Evolutionary conservation across 208 protist species (phyloP).

Genomic region (Acanthamoeba sp.): DNA sequence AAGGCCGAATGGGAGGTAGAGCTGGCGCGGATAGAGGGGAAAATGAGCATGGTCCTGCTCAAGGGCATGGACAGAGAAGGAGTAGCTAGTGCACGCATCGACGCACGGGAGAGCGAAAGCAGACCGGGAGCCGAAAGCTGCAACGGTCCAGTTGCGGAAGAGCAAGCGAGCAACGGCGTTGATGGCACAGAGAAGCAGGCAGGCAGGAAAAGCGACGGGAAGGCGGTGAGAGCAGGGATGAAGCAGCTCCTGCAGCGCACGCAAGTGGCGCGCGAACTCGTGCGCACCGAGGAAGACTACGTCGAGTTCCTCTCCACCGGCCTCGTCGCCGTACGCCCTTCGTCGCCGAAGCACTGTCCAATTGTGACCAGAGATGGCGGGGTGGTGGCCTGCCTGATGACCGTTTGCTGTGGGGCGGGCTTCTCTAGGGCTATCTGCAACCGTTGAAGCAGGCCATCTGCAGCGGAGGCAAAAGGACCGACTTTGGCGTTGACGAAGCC

Average conservation of each 20-base stretch:
- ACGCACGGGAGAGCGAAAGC: not conserved
- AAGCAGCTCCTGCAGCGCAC: not conserved
- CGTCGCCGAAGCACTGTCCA: too few relatives aligned
- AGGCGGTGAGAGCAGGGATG: not conserved
- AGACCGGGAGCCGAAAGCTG: not conserved
- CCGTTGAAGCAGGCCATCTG: not conserved
- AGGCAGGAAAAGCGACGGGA: not conserved
- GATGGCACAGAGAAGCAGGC: too few relatives aligned
- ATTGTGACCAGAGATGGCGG: too few relatives aligned
- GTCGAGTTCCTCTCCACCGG: not conserved
- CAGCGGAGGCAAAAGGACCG: not conserved
- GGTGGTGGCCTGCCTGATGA: too few relatives aligned
- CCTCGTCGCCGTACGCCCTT: not conserved
- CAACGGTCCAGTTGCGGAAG: too few relatives aligned
- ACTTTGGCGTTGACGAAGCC: not conserved
- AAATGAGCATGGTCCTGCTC: not conserved
- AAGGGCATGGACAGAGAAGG: not conserved
- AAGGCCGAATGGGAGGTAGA: not conserved
- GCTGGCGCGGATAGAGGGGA: not conserved
- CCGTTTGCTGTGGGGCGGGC: not conserved
- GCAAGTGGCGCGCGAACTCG: not conserved
- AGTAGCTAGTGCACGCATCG: not conserved
- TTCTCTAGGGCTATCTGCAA: not conserved
- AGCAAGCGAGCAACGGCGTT: too few relatives aligned
- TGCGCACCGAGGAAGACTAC: slow-evolving; percentile 21